Conservation (phyloP, 257 asterid species). For the Forsythia viridissima region DNA sequence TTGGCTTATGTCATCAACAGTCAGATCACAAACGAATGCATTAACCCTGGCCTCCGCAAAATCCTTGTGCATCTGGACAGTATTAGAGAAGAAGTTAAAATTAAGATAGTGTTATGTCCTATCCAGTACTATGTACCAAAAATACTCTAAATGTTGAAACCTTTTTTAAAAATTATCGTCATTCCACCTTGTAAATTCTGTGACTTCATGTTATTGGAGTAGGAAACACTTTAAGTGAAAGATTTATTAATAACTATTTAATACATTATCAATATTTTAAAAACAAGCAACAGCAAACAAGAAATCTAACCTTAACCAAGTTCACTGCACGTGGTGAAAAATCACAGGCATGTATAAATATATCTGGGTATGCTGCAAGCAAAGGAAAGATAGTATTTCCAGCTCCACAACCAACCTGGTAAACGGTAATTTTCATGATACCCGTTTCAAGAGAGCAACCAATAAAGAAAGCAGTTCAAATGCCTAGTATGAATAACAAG, state of each 20-base stretch:
- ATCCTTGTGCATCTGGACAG: conserved; percentile 77
- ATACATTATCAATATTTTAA: conserved; percentile 1
- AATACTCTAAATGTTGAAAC: neutral
- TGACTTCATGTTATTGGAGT: conserved; percentile 1
- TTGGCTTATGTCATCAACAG: conserved; percentile 63
- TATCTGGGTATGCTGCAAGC: conserved; percentile 68
- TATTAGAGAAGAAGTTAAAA: neutral
- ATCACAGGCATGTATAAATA: conserved; percentile 87
- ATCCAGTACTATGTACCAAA: neutral
- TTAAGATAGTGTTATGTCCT: neutral
- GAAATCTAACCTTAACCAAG: conserved; percentile 73
- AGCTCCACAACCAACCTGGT: conserved; percentile 97
- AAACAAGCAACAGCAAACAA: conserved; percentile 13
- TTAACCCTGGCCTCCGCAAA: conserved; percentile 64
- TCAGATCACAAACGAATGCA: conserved; percentile 90
- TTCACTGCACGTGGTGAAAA: conserved; percentile 92
- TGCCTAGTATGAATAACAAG: neutral
- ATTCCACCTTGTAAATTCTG: conserved; percentile 3
- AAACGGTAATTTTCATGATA: conserved; percentile 16
- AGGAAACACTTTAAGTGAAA: neutral
- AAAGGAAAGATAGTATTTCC: conserved; percentile 93
- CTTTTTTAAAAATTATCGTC: neutral
- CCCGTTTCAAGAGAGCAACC: conserved; percentile 5
- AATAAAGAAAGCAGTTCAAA: conserved; percentile 5
- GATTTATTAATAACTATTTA: neutral